Evolutionary conservation across 2,329 filamentous ascomycete genomes (phyloP).

Genomic region (Fusarium keratoplasticum): DNA sequence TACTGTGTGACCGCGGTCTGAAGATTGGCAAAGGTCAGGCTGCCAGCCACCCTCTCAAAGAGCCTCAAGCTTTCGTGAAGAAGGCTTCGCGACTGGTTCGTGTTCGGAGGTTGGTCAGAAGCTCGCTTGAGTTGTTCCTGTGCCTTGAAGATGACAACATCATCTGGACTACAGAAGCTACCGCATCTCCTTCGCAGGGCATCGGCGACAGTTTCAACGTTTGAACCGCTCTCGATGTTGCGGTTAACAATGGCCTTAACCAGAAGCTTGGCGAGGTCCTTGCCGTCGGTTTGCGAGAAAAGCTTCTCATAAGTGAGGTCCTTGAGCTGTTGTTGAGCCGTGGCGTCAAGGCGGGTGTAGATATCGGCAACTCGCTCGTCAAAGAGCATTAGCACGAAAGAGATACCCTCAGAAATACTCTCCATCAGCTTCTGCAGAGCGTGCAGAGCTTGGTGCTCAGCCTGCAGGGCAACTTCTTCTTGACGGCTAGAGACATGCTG

Average conservation of each 20-base stretch:
- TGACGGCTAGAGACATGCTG: slow-evolving; percentile 82
- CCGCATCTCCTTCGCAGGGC: slow-evolving; percentile 92
- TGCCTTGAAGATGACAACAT: slow-evolving; percentile 98
- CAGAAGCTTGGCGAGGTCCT: slow-evolving; percentile 90
- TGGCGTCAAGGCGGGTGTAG: slow-evolving; percentile 78
- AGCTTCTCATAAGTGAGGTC: slow-evolving; percentile 88
- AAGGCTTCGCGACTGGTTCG: slow-evolving; percentile 80
- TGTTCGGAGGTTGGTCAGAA: slow-evolving; percentile 79
- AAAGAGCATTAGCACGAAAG: slow-evolving; percentile 93
- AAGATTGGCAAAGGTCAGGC: slow-evolving; percentile 83
- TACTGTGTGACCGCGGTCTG: slow-evolving; percentile 83
- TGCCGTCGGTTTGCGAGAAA: slow-evolving; percentile 82
- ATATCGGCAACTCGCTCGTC: slow-evolving; percentile 95
- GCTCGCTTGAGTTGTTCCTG: slow-evolving; percentile 94
- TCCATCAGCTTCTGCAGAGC: slow-evolving; percentile 87
- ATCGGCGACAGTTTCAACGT: slow-evolving; percentile 97
- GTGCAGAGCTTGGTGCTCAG: slow-evolving; percentile 92
- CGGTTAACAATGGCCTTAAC: slow-evolving; percentile 98
- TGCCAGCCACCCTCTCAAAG: slow-evolving; percentile 89
- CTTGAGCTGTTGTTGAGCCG: slow-evolving; percentile 75
- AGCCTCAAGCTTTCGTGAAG: slow-evolving; percentile 90
- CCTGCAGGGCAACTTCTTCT: slow-evolving; percentile 91
- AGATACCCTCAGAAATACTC: slow-evolving; percentile 95
- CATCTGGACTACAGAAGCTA: slow-evolving; percentile 96
- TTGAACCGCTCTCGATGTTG: slow-evolving; percentile 96